These are phyloP conservation scores for Xylaria bambusicola DNA, from an alignment of 495 filamentous ascomycete genomes.

Conservation along the genomic window DNA sequence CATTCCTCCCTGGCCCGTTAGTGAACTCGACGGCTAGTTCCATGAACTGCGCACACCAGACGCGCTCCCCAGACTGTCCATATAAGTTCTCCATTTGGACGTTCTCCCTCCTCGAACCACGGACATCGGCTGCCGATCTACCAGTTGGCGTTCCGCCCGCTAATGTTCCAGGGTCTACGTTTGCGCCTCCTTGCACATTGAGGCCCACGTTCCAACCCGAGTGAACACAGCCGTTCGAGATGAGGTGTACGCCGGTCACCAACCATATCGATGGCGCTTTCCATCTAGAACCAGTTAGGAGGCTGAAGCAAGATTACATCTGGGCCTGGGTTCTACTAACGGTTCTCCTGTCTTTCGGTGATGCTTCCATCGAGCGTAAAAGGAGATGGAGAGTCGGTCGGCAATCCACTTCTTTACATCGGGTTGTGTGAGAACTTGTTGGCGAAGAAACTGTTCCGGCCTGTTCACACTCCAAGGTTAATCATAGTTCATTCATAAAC, in stretches of 20 bases:
- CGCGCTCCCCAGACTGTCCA: slow-evolving; percentile 2
- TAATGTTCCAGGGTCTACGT: background rate
- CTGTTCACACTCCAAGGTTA: background rate
- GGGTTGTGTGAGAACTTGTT: slow-evolving; percentile 14
- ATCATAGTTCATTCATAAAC: background rate
- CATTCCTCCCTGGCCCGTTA: slow-evolving; percentile 4
- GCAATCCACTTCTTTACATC: slow-evolving; percentile 13
- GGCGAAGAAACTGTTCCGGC: slow-evolving; percentile 7
- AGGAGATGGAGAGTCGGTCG: slow-evolving; percentile 10
- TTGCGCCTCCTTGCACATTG: background rate
- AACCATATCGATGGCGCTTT: slow-evolving; percentile 11
- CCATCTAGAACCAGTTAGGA: background rate
- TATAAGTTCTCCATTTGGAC: slow-evolving; percentile 14
- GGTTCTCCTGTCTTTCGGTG: slow-evolving; percentile 11
- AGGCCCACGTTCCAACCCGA: slow-evolving; percentile 8
- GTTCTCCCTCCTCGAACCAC: background rate
- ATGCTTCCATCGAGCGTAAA: slow-evolving; percentile 8
- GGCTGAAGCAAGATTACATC: background rate
- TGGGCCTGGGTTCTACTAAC: background rate
- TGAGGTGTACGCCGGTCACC: slow-evolving; percentile 13
- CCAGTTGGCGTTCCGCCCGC: background rate
- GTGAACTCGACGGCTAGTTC: slow-evolving; percentile 12
- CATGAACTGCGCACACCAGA: slow-evolving; percentile 18
- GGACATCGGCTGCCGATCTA: background rate
- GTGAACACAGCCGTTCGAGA: slow-evolving; percentile 11